Conservation (phyloP, 2,329 filamentous ascomycete species). For the Bertia moriformis region DNA sequence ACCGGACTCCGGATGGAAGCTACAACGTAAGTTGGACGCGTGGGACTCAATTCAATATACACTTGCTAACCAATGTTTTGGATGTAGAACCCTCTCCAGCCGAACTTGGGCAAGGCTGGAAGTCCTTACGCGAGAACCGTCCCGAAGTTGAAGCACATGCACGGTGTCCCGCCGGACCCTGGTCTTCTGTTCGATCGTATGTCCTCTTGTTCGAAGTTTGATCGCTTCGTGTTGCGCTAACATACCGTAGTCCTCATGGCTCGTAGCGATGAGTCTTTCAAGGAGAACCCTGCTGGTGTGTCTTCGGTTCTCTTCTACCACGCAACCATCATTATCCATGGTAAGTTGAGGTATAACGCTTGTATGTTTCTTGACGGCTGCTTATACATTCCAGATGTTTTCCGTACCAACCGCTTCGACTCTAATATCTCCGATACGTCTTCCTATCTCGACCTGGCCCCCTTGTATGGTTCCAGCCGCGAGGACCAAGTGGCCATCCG, state of each 20-base stretch:
- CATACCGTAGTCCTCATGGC: conserved; percentile 7
- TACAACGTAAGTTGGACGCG: not conserved
- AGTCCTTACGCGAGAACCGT: not conserved
- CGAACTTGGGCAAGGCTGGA: not conserved
- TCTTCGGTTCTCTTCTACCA: conserved; percentile 31
- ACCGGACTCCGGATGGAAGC: not conserved
- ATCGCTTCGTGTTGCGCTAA: not conserved
- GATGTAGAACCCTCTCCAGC: too few species aligned
- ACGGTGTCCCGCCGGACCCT: not conserved
- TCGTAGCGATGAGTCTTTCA: conserved; percentile 7
- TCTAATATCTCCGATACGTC: conserved; percentile 15
- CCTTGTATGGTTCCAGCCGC: conserved; percentile 22
- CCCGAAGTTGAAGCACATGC: not conserved
- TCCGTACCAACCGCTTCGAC: not conserved
- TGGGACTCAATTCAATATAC: too few species aligned
- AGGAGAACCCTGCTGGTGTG: conserved; percentile 23
- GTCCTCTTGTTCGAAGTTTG: not conserved
- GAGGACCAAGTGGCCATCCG: conserved; percentile 18
- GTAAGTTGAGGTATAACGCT: too few species aligned
- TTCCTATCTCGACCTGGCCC: conserved; percentile 29
- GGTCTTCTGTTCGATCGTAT: not conserved
- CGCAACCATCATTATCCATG: conserved; percentile 35
- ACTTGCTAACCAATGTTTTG: too few species aligned
- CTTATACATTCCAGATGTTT: conserved; percentile 3
- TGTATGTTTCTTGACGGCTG: conserved; percentile 20